These are phyloP conservation scores for Trichoderma sp. DNA, from an alignment of 2,329 filamentous ascomycete genomes.

Conservation along the genomic window DNA sequence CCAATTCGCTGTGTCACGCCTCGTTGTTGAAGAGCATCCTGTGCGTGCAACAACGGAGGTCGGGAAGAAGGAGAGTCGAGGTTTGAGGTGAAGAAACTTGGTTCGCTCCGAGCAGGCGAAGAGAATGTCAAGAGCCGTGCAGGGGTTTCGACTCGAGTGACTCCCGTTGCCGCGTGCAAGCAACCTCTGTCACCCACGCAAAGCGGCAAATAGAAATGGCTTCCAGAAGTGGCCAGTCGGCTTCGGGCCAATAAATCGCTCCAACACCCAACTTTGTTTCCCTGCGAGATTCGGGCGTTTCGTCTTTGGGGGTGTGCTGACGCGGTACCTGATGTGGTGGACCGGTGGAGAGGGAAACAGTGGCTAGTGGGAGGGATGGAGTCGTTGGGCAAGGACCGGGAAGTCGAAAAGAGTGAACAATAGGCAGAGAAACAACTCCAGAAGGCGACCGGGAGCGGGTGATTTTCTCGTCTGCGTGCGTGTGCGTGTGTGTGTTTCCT, in stretches of 20 bases:
- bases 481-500: background rate
- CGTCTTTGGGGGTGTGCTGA: conserved; percentile 21
- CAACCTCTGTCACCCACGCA: conserved; percentile 14
- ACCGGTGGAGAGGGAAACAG: background rate
- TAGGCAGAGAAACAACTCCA: background rate
- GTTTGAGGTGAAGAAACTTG: conserved; percentile 3
- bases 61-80: background rate
- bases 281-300: conserved; percentile 24
- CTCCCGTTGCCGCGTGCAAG: conserved; percentile 17
- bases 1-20: conserved; percentile 15
- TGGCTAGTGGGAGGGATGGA: conserved; percentile 17
- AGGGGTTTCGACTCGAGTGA: conserved; percentile 14
- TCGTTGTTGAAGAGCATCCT: conserved; percentile 26
- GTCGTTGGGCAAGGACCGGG: conserved; percentile 19
- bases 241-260: conserved; percentile 20
- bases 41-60: conserved; percentile 22
- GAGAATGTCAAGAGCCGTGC: background rate
- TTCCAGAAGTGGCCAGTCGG: conserved; percentile 22
- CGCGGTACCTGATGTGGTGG: background rate
- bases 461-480: background rate
- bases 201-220: conserved; percentile 13
- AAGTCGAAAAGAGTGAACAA: background rate
- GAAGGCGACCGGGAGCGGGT: conserved; percentile 8
- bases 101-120: conserved; percentile 15
- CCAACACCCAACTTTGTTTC: conserved; percentile 6